Base-by-base conservation (phyloP, 805 yeast genomes). In the Tanozyma kutaoensis region DNA sequence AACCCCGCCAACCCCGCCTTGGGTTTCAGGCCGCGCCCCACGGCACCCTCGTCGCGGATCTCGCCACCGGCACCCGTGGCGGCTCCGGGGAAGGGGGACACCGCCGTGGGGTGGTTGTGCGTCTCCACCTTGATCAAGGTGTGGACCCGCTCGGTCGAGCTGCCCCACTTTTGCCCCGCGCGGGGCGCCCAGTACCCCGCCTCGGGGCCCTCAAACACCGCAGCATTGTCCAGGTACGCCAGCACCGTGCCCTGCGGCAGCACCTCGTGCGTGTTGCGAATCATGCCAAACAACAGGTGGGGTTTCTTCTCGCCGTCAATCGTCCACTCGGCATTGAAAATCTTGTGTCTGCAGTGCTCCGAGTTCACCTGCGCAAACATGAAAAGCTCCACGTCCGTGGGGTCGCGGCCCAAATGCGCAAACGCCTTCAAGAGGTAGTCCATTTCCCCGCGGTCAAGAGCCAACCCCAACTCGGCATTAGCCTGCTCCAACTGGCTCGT, bases 61-160 rank as follows among this genome's bases (percentile, higher is more conserved):
- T 91, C 99, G 62, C 99, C 99, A 52, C 99, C 99, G 8, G 97
- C 86, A 37, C 99, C 99, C 10, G 99, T 91, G 23, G 99, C 94
- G 18, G 99, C 99, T 54, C 99, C 99, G 3, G 98, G 86, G 58
- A 84, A 91, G 22, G 99, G 99, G 14, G 97, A 88, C 4, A 91
- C 96, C 1, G 98, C 98, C 15, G 99, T 91, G 29, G 99, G 99
- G 54, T 91, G 99, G 59, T 91, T 91, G 55, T 91, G 99, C 15
- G 99, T 91, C 58, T 91, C 99, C 28, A 91, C 98, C 53, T 91
- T 91, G 46, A 86, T 81, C 40, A 91, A 62, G 45, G 93, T 82
- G 38, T 86, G 91, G 13, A 88, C 93, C 26, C 59, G 62, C 58
- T 91, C 99, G 37, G 67, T 66, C 32, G 58, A 66, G 13, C 88